Evolutionary conservation across 2,329 filamentous ascomycete genomes (phyloP).

Genomic region (Fusarium paranaense): DNA sequence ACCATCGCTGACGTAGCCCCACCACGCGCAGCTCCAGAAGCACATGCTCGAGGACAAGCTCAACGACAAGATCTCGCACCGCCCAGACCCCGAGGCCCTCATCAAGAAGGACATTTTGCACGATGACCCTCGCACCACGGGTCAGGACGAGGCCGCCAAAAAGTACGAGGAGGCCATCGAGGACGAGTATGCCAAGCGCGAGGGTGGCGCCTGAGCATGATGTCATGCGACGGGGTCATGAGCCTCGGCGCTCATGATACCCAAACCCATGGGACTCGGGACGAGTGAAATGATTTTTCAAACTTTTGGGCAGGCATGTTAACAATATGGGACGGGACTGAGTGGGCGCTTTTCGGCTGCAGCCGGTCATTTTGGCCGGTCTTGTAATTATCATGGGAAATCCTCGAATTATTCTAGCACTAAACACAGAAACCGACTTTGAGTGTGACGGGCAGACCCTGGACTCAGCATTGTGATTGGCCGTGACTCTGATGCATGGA

Average conservation of each 20-base stretch:
- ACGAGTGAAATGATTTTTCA: conserved; percentile 14
- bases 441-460: conserved; percentile 18
- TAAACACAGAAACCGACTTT: conserved; percentile 6
- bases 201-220: conserved; percentile 66
- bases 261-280: not conserved
- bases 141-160: conserved; percentile 54
- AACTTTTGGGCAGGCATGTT: conserved; percentile 1
- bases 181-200: conserved; percentile 72
- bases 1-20: conserved; percentile 20
- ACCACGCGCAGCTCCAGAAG: conserved; percentile 71
- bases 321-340: conserved; percentile 6
- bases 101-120: conserved; percentile 84
- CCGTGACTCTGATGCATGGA: conserved; percentile 7
- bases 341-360: conserved; percentile 12
- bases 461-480: conserved; percentile 12
- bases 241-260: conserved; percentile 18
- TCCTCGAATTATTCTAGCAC: conserved; percentile 1
- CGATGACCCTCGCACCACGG: conserved; percentile 70
- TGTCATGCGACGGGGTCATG: conserved; percentile 39
- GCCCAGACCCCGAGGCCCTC: conserved; percentile 81
- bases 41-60: conserved; percentile 89
- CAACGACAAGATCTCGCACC: conserved; percentile 85
- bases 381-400: conserved; percentile 10
- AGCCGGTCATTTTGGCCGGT: not conserved
- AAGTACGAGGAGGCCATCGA: conserved; percentile 72